A percentile compares a stretch with the other conserved stretches of the same genome.
phyloP scores from a whole-genome alignment of 306 rosid species.

The Lathyrus sativus region DNA sequence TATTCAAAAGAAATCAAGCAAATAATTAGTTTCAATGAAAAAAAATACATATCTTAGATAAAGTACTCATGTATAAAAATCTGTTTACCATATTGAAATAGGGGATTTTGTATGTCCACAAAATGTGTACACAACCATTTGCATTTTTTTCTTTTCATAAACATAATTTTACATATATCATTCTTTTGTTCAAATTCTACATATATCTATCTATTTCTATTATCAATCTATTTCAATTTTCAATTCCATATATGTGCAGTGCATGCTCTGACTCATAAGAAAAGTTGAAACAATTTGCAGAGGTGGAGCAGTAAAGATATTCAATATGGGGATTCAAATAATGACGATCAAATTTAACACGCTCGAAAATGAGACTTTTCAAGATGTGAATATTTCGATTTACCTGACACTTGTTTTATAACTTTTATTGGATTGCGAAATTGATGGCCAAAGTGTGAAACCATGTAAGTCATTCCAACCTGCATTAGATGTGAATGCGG shows the following conservation, averaged over 20 bases:
- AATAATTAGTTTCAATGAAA: not conserved
- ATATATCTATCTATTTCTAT: slow-evolving; percentile 19
- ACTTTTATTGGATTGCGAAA: slow-evolving; percentile 39
- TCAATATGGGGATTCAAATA: slow-evolving; percentile 24
- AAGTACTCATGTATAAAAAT: slow-evolving; percentile 4
- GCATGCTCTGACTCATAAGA: slow-evolving; percentile 20
- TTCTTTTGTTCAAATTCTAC: slow-evolving; percentile 13
- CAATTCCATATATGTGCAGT: slow-evolving; percentile 31
- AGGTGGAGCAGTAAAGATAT: slow-evolving; percentile 20
- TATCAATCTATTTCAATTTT: slow-evolving; percentile 24
- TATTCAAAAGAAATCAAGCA: slow-evolving; percentile 9
- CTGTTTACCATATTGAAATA: slow-evolving; percentile 2
- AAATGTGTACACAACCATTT: slow-evolving; percentile 15
- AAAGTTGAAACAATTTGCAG: slow-evolving; percentile 25
- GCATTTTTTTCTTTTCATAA: slow-evolving; percentile 4
- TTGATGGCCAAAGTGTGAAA: slow-evolving; percentile 72
- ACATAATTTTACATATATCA: slow-evolving; percentile 12
- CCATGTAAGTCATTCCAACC: slow-evolving; percentile 98
- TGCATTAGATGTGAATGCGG: slow-evolving; percentile 95
- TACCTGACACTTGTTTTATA: slow-evolving; percentile 19
- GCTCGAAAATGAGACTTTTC: slow-evolving; percentile 28
- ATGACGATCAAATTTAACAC: slow-evolving; percentile 17
- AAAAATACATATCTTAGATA: not conserved
- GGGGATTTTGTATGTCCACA: slow-evolving; percentile 29
- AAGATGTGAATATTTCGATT: slow-evolving; percentile 12